Percentiles rank a stretch among this genome's conserved stretches.
These are phyloP conservation scores for Xylariaceae sp. DNA, from an alignment of 2,329 filamentous ascomycete species.

Conservation along the genomic window DNA sequence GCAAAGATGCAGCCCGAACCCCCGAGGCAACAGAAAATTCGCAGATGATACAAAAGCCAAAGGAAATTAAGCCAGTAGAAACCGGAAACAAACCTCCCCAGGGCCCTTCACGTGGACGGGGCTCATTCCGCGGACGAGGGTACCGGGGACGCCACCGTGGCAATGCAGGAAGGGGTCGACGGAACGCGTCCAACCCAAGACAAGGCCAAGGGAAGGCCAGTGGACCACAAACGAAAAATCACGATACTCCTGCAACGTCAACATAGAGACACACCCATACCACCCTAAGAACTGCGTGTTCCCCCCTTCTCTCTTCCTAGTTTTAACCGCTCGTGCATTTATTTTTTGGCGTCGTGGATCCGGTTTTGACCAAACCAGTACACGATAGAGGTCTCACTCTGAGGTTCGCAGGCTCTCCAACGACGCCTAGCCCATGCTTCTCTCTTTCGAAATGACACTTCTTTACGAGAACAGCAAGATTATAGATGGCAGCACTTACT, in stretches of 20 bases:
- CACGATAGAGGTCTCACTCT: too few relatives aligned
- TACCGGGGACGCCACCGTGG: slow-evolving; percentile 24
- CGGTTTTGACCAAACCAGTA: too few relatives aligned
- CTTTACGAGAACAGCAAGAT: slow-evolving; percentile 5
- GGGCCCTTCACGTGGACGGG: slow-evolving; percentile 17
- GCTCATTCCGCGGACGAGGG: slow-evolving; percentile 21
- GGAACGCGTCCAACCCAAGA: slow-evolving; percentile 18
- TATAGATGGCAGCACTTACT: slow-evolving; percentile 3
- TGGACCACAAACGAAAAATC: too few relatives aligned
- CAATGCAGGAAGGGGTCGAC: slow-evolving; percentile 25
- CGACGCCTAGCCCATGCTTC: too few relatives aligned
- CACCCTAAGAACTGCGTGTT: too few relatives aligned
- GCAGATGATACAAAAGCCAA: slow-evolving; percentile 1
- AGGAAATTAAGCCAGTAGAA: slow-evolving; percentile 1
- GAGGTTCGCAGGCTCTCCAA: too few relatives aligned
- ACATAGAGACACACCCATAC: too few relatives aligned
- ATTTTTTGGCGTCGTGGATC: too few relatives aligned
- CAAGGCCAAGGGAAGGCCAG: slow-evolving; percentile 10
- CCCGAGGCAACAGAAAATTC: neutral
- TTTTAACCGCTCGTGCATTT: too few relatives aligned
- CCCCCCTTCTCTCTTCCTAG: too few relatives aligned
- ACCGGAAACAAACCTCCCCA: slow-evolving; percentile 9
- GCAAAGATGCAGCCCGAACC: neutral
- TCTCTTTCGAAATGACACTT: too few relatives aligned
- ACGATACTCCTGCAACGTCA: too few relatives aligned